phyloP scores from a whole-genome alignment of 1,284 basidiomycete genomes.

The Volvariella volvacea region DNA sequence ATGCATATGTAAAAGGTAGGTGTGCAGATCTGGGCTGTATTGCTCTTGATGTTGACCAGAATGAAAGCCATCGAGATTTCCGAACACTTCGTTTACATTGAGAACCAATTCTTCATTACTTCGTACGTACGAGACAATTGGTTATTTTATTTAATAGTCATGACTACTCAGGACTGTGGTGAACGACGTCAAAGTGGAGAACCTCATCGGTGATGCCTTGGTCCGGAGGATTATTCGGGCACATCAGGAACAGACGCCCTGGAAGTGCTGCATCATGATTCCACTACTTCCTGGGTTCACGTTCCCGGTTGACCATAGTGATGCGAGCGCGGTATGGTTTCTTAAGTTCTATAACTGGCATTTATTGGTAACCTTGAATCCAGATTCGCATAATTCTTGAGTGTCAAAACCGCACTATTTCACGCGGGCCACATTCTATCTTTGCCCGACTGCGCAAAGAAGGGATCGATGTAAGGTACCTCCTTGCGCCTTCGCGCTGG shows the following conservation, averaged over 20 bases:
- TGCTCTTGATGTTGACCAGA: constrained; percentile 8
- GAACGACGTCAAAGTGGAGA: constrained; percentile 85
- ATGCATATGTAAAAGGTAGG: constrained; percentile 86
- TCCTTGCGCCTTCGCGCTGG: constrained; percentile 2
- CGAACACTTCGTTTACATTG: constrained; percentile 91
- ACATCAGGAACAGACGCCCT: constrained; percentile 73
- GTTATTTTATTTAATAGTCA: background rate
- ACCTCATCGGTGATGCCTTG: constrained; percentile 91
- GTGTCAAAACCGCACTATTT: constrained; percentile 89
- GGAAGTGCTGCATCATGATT: constrained; percentile 93
- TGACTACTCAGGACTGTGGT: constrained; percentile 61
- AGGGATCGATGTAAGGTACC: constrained; percentile 71
- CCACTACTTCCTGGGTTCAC: constrained; percentile 93
- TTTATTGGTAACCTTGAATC: background rate
- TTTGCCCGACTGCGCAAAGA: constrained; percentile 83
- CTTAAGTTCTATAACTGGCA: constrained; percentile 1
- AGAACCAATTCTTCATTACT: constrained; percentile 99
- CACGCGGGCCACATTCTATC: constrained; percentile 88
- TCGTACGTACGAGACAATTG: constrained; percentile 41
- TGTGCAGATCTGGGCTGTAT: constrained; percentile 7
- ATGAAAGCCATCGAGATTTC: constrained; percentile 84
- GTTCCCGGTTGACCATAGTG: constrained; percentile 87
- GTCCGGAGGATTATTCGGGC: constrained; percentile 91
- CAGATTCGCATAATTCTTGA: constrained; percentile 90
- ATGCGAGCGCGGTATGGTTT: constrained; percentile 77